Evolutionary conservation across 768 basidiomycete genomes (phyloP).

Genomic region (Galerina sulciceps): DNA sequence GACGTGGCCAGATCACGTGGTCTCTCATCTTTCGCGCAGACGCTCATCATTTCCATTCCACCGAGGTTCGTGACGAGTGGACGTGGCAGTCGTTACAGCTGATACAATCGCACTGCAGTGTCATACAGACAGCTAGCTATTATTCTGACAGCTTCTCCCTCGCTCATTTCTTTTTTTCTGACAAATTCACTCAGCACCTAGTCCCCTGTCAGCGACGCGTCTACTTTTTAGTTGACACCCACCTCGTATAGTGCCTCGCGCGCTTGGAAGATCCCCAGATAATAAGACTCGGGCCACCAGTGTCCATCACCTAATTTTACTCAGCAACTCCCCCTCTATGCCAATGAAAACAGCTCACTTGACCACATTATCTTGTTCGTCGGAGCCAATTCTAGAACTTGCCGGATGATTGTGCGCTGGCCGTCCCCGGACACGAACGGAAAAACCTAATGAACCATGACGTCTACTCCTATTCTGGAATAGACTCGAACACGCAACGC

Average conservation of each 20-base stretch:
- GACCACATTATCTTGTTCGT: conserved; percentile 86
- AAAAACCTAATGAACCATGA: conserved; percentile 51
- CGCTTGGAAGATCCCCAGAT: conserved; percentile 68
- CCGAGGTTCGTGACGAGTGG: background rate
- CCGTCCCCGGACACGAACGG: conserved; percentile 67
- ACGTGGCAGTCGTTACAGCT: conserved; percentile 35
- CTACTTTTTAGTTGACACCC: conserved; percentile 4
- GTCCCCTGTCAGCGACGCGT: background rate
- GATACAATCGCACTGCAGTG: conserved; percentile 69
- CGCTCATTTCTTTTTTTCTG: conserved; percentile 50
- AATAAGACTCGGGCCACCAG: conserved; percentile 81
- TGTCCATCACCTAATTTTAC: conserved; percentile 56
- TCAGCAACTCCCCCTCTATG: background rate
- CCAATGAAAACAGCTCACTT: conserved; percentile 45
- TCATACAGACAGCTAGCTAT: conserved; percentile 64
- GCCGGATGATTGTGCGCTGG: conserved; percentile 59
- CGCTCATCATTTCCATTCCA: background rate
- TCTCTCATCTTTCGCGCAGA: background rate
- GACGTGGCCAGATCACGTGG: conserved; percentile 44
- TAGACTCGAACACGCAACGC: background rate
- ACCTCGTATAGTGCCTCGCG: conserved; percentile 66
- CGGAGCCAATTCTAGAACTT: conserved; percentile 73
- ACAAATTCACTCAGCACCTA: conserved; percentile 65
- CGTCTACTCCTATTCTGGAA: background rate
- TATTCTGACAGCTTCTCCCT: conserved; percentile 56